Evolutionary conservation across 352 stramenopile species (phyloP), one percentile per base, ranked within the genome.

Genomic region (Globisporangium alternatum): DNA sequence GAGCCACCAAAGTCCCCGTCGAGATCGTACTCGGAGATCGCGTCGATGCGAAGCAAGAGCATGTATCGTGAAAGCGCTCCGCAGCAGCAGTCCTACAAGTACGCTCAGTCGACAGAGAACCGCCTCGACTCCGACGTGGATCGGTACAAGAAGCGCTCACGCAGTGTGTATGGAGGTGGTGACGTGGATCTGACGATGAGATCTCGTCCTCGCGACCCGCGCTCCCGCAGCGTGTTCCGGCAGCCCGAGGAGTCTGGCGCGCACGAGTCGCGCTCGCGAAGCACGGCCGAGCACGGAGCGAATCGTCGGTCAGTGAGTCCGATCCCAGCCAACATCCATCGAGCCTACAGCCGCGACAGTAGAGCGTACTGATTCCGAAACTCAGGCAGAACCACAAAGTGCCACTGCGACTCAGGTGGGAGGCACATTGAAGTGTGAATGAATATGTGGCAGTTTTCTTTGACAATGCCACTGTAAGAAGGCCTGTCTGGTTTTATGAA

Each of bases 81-180:
- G 15, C 41, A 41, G 31, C 57, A 55, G 25, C 57, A 56, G 2
- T 22, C 59, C 2, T 49, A 58, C 33, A 8, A 21, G 15, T 45
- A 65, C 49, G 12, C 5, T 2, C 47, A 58, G 19, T 22, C 31
- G 39, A 19, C 33, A 17, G 37, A 45, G 44, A 43, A 47, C 35
- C 60, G 12, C 13, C 37, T 53, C 37, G 60, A 65, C 2, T 21
- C 60, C 0, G 60, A 66, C 60, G 51, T 59, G 15, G 60, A 66
- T 48, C 60, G 66, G 7, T 72, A 63, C 12, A 59, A 72, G 30
- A 71, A 74, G 45, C 74, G 71, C 4, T 74, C 72, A 3, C 70
- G 62, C 13, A 81, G 71, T 30, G 69, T 75, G 43, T 81, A 66
- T 33, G 49, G 71, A 35, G 58, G 7, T 8, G 51, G 5, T 9